Percentiles rank a stretch among this genome's conserved stretches.
Conservation (phyloP, 2,329 filamentous ascomycete species). For the Orbilia brochopaga region DNA sequence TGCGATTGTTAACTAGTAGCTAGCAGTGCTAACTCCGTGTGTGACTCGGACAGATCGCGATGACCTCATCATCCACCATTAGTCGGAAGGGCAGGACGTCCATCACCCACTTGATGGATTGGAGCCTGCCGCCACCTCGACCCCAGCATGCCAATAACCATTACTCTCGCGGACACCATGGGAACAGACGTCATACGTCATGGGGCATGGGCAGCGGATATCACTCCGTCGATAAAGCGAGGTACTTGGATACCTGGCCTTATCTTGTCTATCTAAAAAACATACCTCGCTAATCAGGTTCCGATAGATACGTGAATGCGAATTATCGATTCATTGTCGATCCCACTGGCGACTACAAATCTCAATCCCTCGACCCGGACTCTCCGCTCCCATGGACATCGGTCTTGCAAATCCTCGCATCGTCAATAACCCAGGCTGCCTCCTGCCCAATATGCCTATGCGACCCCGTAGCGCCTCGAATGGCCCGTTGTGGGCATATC, state of each 20-base stretch:
- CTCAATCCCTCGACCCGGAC: constrained; percentile 84
- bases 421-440: constrained; percentile 82
- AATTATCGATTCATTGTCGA: constrained; percentile 97
- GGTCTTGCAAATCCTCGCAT: constrained; percentile 89
- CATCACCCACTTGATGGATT: constrained; percentile 96
- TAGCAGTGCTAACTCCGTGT: constrained; percentile 52
- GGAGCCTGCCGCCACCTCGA: constrained; percentile 77
- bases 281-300: not conserved
- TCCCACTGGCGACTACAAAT: constrained; percentile 77
- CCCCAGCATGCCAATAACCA: constrained; percentile 66
- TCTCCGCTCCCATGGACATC: constrained; percentile 87
- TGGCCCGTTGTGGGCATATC: constrained; percentile 97
- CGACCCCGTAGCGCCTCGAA: constrained; percentile 87
- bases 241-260: constrained; percentile 60
- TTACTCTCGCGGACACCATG: constrained; percentile 60
- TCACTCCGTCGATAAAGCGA: constrained; percentile 87
- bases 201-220: constrained; percentile 89
- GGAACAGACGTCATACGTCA: constrained; percentile 72
- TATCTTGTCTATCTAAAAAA: too few relatives aligned
- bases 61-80: constrained; percentile 64
- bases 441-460: constrained; percentile 95
- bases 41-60: constrained; percentile 63
- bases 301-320: constrained; percentile 78
- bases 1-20: constrained; percentile 36
- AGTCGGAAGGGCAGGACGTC: constrained; percentile 90